Evolutionary conservation across 805 yeast species (phyloP).

Genomic region (Cephaloascus fragrans): DNA sequence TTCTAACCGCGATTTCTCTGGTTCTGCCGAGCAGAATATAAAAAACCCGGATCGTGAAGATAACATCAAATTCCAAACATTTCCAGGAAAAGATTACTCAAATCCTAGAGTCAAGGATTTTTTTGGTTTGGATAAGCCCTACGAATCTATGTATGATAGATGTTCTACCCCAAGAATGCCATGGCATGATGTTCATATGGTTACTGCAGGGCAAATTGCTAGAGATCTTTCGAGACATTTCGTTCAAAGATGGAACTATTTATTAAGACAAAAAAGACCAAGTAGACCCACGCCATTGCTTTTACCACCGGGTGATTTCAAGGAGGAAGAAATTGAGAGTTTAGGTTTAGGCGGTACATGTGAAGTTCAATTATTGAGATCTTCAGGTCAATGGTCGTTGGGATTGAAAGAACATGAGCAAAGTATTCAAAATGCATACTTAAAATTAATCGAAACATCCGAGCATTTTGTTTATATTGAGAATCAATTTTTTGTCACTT

Average conservation of each 20-base stretch:
- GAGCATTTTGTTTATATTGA: conserved; percentile 92
- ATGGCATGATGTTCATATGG: conserved; percentile 99
- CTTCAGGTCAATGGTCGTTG: conserved; percentile 88
- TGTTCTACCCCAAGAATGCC: conserved; percentile 87
- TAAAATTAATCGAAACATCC: conserved; percentile 82
- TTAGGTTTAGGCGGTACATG: conserved; percentile 73
- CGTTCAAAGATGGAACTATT: conserved; percentile 95
- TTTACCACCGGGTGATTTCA: conserved; percentile 85
- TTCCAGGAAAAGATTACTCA: conserved; percentile 97
- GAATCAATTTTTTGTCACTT: conserved; percentile 88
- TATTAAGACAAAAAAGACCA: conserved; percentile 88
- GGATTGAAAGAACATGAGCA: conserved; percentile 81
- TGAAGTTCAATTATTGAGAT: conserved; percentile 82
- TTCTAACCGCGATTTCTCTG: conserved; percentile 21
- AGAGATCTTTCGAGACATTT: conserved; percentile 89
- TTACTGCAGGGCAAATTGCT: conserved; percentile 89
- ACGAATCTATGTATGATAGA: conserved; percentile 87
- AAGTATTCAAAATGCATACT: conserved; percentile 87
- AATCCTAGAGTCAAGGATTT: conserved; percentile 93
- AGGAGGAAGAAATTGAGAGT: conserved; percentile 56
- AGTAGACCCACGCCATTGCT: conserved; percentile 87
- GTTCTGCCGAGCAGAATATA: background rate
- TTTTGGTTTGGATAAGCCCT: conserved; percentile 70
- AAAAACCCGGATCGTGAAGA: conserved; percentile 23
- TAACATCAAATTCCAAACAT: conserved; percentile 46